Base-by-base conservation (phyloP, 1,284 basidiomycete species). In the Apiotrichum veenhuisii region DNA sequence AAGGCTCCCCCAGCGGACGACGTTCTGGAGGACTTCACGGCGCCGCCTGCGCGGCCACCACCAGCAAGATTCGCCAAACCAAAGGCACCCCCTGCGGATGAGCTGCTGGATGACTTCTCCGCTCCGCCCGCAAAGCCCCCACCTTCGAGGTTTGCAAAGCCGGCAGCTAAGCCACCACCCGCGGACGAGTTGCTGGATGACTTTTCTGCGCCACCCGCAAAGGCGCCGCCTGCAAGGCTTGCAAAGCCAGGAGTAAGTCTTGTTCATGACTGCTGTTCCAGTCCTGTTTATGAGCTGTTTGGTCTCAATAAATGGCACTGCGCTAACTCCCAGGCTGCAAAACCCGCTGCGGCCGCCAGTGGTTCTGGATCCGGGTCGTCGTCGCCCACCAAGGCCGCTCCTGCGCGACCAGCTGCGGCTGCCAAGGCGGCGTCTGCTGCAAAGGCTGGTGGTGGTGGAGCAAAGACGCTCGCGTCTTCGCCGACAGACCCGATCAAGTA, bases 401-500 rank as follows among this genome's bases (percentile, higher is more conserved):
- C 65, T 12, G 54, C 80, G n/a, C n/a, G n/a, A n/a, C n/a, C n/a
- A 14, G 69, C 76, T 30, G 66, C 77, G 0, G 64, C 77, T 1
- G 61, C 78, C 1, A 66, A 63, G 0, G 61, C 78, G 1, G 66
- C 63, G 44, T 34, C 48, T 70, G 70, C 79, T 17, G 58, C 63
- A 1, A 56, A 51, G 43, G 74, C 80, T 3, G 69, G 63, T 15
- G 49, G 49, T 9, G 51, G 68, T 27, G 60, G 71, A 7, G 75
- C 80, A 1, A 88, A 86, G 68, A 77, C 82, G 34, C 81, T 85
- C 50, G 77, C 82, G 10, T 79, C 72, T 3, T 70, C 77, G 4
- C 72, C 78, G 0, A 71, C 89, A 1, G 93, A 96, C 67, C 84
- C 86, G 1, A 88, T 98, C 78, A 96, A 95, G 72, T 98, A 86